Evolutionary conservation across 306 rosid genomes (phyloP).

Genomic region (Begonia peltatifolia): DNA sequence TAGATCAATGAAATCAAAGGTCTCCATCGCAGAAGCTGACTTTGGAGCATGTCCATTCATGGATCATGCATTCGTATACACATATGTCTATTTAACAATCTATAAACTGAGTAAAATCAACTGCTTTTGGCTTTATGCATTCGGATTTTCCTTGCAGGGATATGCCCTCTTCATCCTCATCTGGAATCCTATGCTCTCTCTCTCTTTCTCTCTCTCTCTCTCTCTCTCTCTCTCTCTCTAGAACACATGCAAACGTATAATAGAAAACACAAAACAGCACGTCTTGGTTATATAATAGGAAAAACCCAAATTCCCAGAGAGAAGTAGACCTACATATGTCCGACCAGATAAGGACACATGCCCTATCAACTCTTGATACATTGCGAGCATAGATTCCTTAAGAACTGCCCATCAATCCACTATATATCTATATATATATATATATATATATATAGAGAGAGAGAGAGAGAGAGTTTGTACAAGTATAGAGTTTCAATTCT

Average conservation of each 20-base stretch:
- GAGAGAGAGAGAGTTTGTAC: neutral
- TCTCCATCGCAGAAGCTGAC: too few relatives aligned
- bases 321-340: neutral
- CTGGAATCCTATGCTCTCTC: constrained; percentile 11
- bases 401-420: neutral
- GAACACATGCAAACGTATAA: constrained; percentile 16
- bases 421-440: too few relatives aligned
- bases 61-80: too few relatives aligned
- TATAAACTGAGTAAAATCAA: constrained; percentile 4
- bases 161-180: constrained; percentile 5
- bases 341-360: constrained; percentile 2
- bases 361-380: neutral
- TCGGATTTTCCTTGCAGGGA: constrained; percentile 22
- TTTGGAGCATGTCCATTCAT: too few relatives aligned
- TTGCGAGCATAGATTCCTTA: neutral
- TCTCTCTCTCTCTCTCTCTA: constrained; percentile 6
- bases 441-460: too few relatives aligned
- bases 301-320: constrained; percentile 6
- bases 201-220: too few relatives aligned
- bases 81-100: too few relatives aligned
- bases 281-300: constrained; percentile 10
- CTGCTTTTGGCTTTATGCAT: constrained; percentile 49
- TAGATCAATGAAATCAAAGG: too few relatives aligned
- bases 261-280: constrained; percentile 16
- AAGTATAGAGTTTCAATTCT: too few relatives aligned